Evolutionary conservation across 768 basidiomycete genomes (phyloP), one percentile per base, ranked within the genome.

Genomic region (Mycena venus): DNA sequence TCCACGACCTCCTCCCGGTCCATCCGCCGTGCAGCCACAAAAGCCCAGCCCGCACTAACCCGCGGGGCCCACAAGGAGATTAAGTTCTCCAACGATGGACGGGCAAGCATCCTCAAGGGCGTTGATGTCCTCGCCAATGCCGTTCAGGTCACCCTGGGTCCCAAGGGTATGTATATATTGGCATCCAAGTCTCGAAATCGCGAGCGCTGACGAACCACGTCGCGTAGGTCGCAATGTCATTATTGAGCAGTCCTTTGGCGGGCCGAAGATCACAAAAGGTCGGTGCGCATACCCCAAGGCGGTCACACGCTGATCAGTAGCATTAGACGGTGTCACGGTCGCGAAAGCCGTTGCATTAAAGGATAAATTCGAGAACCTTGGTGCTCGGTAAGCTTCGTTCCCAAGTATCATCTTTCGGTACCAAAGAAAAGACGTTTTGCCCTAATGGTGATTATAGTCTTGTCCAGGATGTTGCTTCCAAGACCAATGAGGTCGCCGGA

Each of bases 311-410:
- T 61, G 34, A 42, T 59, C 47, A 55, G 12, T 68, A 10, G 34
- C 29, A 55, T 29, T 47, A 61, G 96, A 99, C 84, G 98, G 97
- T 92, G 98, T 98, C 23, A 98, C 97, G 31, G 98, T 99, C 44
- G 98, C 98, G 71, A 99, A 99, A 88, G 88, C 96, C 42, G 96
- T 99, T 78, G 88, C 92, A 7, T 90, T 99, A 79, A 93, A 99
- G 86, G 96, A 99, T 91, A 98, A 97, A 85, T 99, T 99, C 81
- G 96, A 99, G 89, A 99, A 99, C 89, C 94, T 99, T 70, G 97
- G 97, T 81, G 97, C 97, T 80, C 94, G 96, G 96, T 97, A 85
- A 78, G 92, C n/a, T 59, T 17, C 14, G 3, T 47, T 0, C 11
- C n/a, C n/a, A n/a, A n/a, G n/a, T n/a, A n/a, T n/a, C n/a, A n/a